These are phyloP conservation scores for Arthrobotrys pseudoclavata DNA, from an alignment of 2,329 filamentous ascomycete species.

Conservation along the genomic window DNA sequence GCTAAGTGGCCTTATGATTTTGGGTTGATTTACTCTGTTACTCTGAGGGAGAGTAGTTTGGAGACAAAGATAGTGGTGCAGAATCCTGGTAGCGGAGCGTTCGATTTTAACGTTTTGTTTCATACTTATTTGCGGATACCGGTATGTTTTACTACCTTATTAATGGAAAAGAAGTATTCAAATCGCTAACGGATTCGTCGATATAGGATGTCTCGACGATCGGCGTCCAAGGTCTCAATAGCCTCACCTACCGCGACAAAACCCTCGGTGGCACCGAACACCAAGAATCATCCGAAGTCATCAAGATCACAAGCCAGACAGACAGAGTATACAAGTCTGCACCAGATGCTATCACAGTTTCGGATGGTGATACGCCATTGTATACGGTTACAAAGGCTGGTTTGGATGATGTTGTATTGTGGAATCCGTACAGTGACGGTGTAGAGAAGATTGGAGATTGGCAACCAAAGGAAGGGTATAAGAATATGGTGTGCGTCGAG, in stretches of 20 bases:
- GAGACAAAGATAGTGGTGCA: slow-evolving; percentile 86
- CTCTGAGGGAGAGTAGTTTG: slow-evolving; percentile 79
- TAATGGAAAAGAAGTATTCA: not conserved
- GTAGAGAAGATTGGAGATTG: slow-evolving; percentile 87
- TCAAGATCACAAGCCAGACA: slow-evolving; percentile 82
- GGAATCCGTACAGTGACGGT: slow-evolving; percentile 96
- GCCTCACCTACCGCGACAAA: slow-evolving; percentile 86
- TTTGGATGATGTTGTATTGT: slow-evolving; percentile 88
- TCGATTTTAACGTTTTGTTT: slow-evolving; percentile 91
- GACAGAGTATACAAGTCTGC: slow-evolving; percentile 88
- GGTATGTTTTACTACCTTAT: slow-evolving; percentile 70
- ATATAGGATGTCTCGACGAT: slow-evolving; percentile 83
- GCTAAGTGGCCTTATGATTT: slow-evolving; percentile 88
- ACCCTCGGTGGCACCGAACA: slow-evolving; percentile 75
- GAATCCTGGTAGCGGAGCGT: slow-evolving; percentile 81
- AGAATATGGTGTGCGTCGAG: slow-evolving; percentile 95
- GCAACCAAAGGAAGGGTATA: slow-evolving; percentile 87
- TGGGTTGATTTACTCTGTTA: slow-evolving; percentile 92
- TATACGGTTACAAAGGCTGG: slow-evolving; percentile 86
- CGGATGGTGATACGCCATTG: slow-evolving; percentile 74
- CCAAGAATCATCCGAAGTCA: slow-evolving; percentile 75
- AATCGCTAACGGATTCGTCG: slow-evolving; percentile 42
- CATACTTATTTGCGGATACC: slow-evolving; percentile 89
- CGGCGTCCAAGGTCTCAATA: slow-evolving; percentile 80
- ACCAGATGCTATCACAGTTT: slow-evolving; percentile 72